A percentile compares a stretch with the other conserved stretches of the same genome.
phyloP scores from a whole-genome alignment of 2,329 filamentous ascomycete species.

The Ophiocordyceps polyrhachis-furcata region DNA sequence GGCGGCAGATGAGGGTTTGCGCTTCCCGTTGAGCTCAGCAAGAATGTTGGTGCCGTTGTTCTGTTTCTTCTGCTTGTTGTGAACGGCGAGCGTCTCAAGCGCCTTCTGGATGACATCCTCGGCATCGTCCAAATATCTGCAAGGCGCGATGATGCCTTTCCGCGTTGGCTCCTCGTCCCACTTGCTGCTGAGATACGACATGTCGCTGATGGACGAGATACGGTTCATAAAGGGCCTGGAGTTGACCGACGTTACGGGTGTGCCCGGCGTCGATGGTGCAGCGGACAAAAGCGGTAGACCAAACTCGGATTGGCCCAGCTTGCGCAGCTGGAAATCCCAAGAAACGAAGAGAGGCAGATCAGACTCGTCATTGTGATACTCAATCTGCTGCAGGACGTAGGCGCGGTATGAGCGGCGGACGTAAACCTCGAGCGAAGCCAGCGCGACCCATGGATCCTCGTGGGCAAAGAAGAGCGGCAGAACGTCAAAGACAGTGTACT shows the following conservation, averaged over 20 bases:
- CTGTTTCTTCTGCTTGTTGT: slow-evolving; percentile 36
- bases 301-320: slow-evolving; percentile 82
- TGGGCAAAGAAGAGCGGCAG: slow-evolving; percentile 89
- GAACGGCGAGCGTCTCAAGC: slow-evolving; percentile 59
- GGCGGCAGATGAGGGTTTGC: slow-evolving; percentile 25
- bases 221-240: slow-evolving; percentile 49
- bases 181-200: slow-evolving; percentile 69
- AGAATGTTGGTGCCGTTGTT: slow-evolving; percentile 38
- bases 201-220: slow-evolving; percentile 88
- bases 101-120: slow-evolving; percentile 75
- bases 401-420: slow-evolving; percentile 92
- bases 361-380: slow-evolving; percentile 69
- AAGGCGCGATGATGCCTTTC: slow-evolving; percentile 88
- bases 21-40: slow-evolving; percentile 56
- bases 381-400: slow-evolving; percentile 74
- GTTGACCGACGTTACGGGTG: slow-evolving; percentile 50
- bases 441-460: slow-evolving; percentile 80
- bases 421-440: slow-evolving; percentile 91
- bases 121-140: slow-evolving; percentile 82
- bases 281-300: slow-evolving; percentile 64
- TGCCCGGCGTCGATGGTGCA: slow-evolving; percentile 69
- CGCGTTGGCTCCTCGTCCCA: slow-evolving; percentile 59
- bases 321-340: slow-evolving; percentile 92
- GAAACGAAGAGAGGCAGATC: slow-evolving; percentile 56
- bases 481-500: slow-evolving; percentile 96